Evolutionary conservation across 2,329 filamentous ascomycete species (phyloP), one percentile per base, ranked within the genome.

Genomic region (Leptographium radiaticola): DNA sequence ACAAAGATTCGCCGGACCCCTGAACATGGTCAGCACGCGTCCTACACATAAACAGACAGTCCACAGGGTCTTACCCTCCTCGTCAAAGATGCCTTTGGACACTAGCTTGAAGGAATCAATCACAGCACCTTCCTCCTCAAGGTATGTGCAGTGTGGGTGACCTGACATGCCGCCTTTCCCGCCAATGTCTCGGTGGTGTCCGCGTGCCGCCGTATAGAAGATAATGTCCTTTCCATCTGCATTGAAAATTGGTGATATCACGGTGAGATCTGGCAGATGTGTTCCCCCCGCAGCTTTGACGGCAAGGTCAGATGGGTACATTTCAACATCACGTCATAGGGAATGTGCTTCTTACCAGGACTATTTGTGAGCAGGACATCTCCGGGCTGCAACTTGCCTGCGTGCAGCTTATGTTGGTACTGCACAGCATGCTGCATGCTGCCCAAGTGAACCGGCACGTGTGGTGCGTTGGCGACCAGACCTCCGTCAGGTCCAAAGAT

Each of bases 351-450:
- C n/a, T n/a, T 38, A 53, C 51, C 54, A 1, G 87, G 87, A n/a
- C 91, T 69, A 71, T 93, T 87, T 0, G 87, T 93, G 40, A 90
- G 84, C 36, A 93, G 77, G 0, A 91, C 87, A 64, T 93, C 87
- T 25, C 87, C 87, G 53, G 78, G 82, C 61, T 86, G 85, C 51
- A 93, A 70, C 60, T 84, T 87, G 10, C 84, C 86, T 61, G 81
- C 76, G 85, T 86, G 91, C 51, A 90, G 87, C 60, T 85, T 77
- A 8, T 86, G 83, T 68, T 90, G 87, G 52, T 86, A 86, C 57
- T 80, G 76, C 1, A 91, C 85, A 51, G 86, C 89, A 11, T 86
- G 89, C 18, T 83, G 85, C 87, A 91, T 1, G 86, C 83, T 87
- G 30, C 86, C 87, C 11, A 91, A 71, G 63, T 90, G 87, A 0